phyloP scores from a whole-genome alignment of 805 yeast genomes.

The Candida endomychidarum region DNA sequence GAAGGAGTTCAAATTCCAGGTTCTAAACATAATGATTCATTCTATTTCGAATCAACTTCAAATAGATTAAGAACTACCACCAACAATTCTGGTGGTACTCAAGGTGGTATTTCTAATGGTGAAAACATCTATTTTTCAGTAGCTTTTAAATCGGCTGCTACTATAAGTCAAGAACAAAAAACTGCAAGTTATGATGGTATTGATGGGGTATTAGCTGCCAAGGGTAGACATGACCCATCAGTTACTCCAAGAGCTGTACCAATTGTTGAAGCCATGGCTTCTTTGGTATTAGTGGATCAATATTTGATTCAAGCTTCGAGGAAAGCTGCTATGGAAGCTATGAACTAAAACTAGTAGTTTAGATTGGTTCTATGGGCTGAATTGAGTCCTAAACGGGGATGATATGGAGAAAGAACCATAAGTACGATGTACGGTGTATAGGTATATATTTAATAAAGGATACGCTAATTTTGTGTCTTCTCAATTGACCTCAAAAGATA shows the following conservation, averaged over 20 bases:
- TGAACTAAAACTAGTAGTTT: not conserved
- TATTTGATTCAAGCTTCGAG: slow-evolving; percentile 84
- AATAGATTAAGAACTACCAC: slow-evolving; percentile 80
- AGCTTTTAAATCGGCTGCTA: slow-evolving; percentile 98
- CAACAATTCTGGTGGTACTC: slow-evolving; percentile 94
- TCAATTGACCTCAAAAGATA: no score
- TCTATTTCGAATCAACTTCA: slow-evolving; percentile 57
- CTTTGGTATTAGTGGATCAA: slow-evolving; percentile 88
- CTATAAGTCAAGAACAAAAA: slow-evolving; percentile 88
- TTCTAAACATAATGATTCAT: slow-evolving; percentile 90
- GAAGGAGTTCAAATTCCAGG: slow-evolving; percentile 88
- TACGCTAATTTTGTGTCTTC: no score
- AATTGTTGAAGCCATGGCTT: slow-evolving; percentile 97
- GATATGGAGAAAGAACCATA: no score
- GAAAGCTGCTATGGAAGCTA: slow-evolving; percentile 34
- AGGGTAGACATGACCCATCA: slow-evolving; percentile 98
- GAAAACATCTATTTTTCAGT: slow-evolving; percentile 92
- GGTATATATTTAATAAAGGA: no score
- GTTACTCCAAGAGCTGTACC: slow-evolving; percentile 99
- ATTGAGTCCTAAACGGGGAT: no score
- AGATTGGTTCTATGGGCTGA: no score
- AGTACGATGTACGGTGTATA: no score
- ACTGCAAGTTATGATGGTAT: slow-evolving; percentile 89
- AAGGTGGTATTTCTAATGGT: slow-evolving; percentile 97
- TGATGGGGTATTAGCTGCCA: slow-evolving; percentile 85